Conservation (phyloP, 345 rosid species). For the Lumnitzera racemosa region DNA sequence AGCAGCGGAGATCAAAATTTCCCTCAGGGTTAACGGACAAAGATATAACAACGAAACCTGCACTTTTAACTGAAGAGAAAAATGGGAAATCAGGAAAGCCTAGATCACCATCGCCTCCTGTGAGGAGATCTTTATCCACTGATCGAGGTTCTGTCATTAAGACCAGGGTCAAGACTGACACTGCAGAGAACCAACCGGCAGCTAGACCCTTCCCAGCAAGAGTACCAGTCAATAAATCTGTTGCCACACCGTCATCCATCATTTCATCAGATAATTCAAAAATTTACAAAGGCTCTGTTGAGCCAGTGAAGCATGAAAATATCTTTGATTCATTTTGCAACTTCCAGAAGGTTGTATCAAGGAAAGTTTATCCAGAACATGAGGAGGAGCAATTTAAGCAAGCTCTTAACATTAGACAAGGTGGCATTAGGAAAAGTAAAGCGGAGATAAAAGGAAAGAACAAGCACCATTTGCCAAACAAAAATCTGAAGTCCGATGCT, state of each 20-base stretch:
- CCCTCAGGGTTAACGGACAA: conserved; percentile 59
- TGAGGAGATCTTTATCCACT: conserved; percentile 67
- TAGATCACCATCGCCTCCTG: conserved; percentile 75
- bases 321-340: conserved; percentile 34
- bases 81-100: conserved; percentile 27
- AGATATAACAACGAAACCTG: conserved; percentile 41
- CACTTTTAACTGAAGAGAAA: conserved; percentile 44
- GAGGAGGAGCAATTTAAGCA: conserved; percentile 83
- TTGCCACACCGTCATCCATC: conserved; percentile 27
- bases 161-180: conserved; percentile 50
- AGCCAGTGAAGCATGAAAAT: conserved; percentile 34
- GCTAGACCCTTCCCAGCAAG: conserved; percentile 82
- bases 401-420: conserved; percentile 72
- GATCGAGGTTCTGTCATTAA: conserved; percentile 64
- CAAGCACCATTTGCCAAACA: conserved; percentile 55
- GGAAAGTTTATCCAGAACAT: conserved; percentile 48
- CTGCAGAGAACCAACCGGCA: conserved; percentile 43
- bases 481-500: conserved; percentile 42
- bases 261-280: conserved; percentile 39
- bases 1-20: conserved; percentile 71
- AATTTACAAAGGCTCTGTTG: conserved; percentile 16
- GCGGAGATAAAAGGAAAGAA: conserved; percentile 51
- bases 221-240: conserved; percentile 56
- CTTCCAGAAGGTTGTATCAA: conserved; percentile 44
- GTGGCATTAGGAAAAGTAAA: conserved; percentile 60